These are phyloP conservation scores for Xylariaceae sp. DNA, from an alignment of 2,329 filamentous ascomycete genomes.

Conservation along the genomic window DNA sequence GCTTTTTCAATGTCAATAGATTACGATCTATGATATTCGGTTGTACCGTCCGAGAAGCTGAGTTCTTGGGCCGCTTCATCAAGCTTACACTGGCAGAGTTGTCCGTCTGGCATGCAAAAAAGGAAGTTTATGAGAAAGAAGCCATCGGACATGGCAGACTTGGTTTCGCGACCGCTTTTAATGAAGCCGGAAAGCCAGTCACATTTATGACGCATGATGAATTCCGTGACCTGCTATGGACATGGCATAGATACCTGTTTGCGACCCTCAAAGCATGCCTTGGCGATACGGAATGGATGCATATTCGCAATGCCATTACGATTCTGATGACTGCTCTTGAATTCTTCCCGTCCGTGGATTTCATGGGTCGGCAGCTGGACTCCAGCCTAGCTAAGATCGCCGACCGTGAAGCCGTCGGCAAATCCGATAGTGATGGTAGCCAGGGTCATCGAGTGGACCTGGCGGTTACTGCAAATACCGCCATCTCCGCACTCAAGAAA, in stretches of 20 bases:
- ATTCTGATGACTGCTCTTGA: slow-evolving; percentile 76
- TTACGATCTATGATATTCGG: slow-evolving; percentile 79
- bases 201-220: slow-evolving; percentile 75
- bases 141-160: slow-evolving; percentile 58
- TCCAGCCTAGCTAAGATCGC: slow-evolving; percentile 61
- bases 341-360: slow-evolving; percentile 83
- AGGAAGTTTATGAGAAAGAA: slow-evolving; percentile 72
- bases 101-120: slow-evolving; percentile 75
- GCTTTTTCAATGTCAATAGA: slow-evolving; percentile 77
- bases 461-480: slow-evolving; percentile 65
- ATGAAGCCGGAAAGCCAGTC: slow-evolving; percentile 63
- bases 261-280: slow-evolving; percentile 77
- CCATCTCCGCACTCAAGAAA: slow-evolving; percentile 64
- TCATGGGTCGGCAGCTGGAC: slow-evolving; percentile 67
- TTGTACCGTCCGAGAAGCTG: slow-evolving; percentile 83
- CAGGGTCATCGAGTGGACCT: slow-evolving; percentile 65
- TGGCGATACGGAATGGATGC: slow-evolving; percentile 85
- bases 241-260: slow-evolving; percentile 83
- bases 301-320: slow-evolving; percentile 92
- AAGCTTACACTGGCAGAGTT: slow-evolving; percentile 77
- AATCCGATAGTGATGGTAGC: slow-evolving; percentile 42
- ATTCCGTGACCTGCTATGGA: slow-evolving; percentile 78
- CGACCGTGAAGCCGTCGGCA: slow-evolving; percentile 51
- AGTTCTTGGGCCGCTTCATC: slow-evolving; percentile 88
- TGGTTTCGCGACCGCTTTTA: slow-evolving; percentile 72